Conservation (phyloP, 2,329 filamentous ascomycete genomes). For the Oidium heveae region DNA sequence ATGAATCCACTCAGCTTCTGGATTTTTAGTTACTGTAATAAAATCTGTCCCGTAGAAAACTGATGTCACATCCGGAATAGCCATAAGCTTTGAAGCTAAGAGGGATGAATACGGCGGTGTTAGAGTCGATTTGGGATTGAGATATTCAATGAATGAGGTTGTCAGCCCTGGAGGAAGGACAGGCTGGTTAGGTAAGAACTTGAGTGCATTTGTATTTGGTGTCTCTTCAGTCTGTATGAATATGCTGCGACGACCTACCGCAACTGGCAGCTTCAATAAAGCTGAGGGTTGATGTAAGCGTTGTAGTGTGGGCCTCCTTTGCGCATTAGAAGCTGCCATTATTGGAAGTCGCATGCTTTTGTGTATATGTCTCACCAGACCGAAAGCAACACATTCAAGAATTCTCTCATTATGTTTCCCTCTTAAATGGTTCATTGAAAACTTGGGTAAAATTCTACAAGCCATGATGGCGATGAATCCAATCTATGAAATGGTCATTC, state of each 20-base stretch:
- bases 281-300: conserved; percentile 17
- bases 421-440: too few relatives aligned
- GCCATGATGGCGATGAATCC: too few relatives aligned
- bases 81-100: conserved; percentile 71
- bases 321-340: conserved; percentile 21
- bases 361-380: conserved; percentile 13
- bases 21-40: conserved; percentile 84
- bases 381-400: too few relatives aligned
- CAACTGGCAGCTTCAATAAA: conserved; percentile 15
- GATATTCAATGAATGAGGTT: conserved; percentile 72
- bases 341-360: conserved; percentile 20
- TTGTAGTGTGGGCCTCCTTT: conserved; percentile 20
- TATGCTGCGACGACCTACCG: conserved; percentile 39
- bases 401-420: too few relatives aligned
- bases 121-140: conserved; percentile 68
- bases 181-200: conserved; percentile 78
- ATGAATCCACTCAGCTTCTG: conserved; percentile 76
- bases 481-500: too few relatives aligned
- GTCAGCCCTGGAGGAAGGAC: conserved; percentile 52
- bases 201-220: conserved; percentile 84
- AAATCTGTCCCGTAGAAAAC: conserved; percentile 91
- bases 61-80: conserved; percentile 78
- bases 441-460: too few relatives aligned
- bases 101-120: conserved; percentile 75
- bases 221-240: conserved; percentile 96